Evolutionary conservation across 495 filamentous ascomycete species (phyloP).

Genomic region (Usnea hakonensis): DNA sequence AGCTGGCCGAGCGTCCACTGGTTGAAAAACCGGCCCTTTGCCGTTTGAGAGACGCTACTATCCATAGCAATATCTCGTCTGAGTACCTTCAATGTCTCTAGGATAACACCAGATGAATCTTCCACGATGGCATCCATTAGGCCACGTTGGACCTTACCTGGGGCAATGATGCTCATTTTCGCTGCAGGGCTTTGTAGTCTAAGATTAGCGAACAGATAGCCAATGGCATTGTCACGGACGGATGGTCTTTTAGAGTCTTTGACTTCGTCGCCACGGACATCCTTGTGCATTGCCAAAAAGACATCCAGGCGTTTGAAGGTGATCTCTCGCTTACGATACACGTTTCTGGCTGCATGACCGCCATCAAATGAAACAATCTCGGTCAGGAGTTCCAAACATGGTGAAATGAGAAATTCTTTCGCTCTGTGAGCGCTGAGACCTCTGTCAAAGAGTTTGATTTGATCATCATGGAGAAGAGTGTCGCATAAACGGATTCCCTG

Average conservation of each 20-base stretch:
- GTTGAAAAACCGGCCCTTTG: conserved; percentile 66
- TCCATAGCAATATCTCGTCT: conserved; percentile 63
- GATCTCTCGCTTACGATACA: conserved; percentile 61
- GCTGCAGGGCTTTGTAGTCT: conserved; percentile 59
- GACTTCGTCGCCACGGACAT: conserved; percentile 43
- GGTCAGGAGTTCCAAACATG: conserved; percentile 68
- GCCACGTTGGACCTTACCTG: conserved; percentile 59
- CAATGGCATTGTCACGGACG: conserved; percentile 65
- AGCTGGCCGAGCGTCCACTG: conserved; percentile 61
- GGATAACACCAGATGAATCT: conserved; percentile 61
- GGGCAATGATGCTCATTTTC: conserved; percentile 68
- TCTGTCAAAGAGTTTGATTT: conserved; percentile 62
- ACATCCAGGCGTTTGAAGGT: conserved; percentile 64
- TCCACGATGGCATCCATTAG: conserved; percentile 62
- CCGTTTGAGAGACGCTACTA: conserved; percentile 54
- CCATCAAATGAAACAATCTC: conserved; percentile 77
- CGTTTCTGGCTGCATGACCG: conserved; percentile 58
- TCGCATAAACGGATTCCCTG: conserved; percentile 66
- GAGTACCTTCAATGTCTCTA: conserved; percentile 58
- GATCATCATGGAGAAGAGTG: conserved; percentile 62
- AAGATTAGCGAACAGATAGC: conserved; percentile 65
- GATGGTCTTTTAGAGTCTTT: conserved; percentile 54
- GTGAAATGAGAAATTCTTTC: conserved; percentile 79
- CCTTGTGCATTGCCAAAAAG: conserved; percentile 41
- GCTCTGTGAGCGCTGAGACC: conserved; percentile 63